A percentile compares a stretch with the other conserved stretches of the same genome.
Evolutionary conservation across 2,329 filamentous ascomycete species (phyloP).

Genomic region (Trichoderma semiorbis): DNA sequence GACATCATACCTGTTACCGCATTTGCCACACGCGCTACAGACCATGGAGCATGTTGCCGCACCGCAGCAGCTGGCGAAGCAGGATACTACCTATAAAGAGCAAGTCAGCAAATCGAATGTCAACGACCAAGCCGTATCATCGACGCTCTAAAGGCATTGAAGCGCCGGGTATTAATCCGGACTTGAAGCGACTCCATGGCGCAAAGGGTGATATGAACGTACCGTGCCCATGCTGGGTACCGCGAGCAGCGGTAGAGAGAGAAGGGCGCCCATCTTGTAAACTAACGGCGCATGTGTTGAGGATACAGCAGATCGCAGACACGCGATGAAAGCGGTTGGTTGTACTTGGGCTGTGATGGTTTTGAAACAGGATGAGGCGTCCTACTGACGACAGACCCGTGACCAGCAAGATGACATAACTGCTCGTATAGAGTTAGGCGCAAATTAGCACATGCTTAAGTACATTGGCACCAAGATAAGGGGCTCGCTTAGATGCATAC

Average conservation of each 20-base stretch:
- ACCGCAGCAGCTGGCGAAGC: conserved; percentile 88
- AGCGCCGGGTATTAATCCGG: not conserved
- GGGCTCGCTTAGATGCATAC: not conserved
- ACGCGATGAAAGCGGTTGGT: not conserved
- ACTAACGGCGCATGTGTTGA: not conserved
- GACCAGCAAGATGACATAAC: conserved; percentile 13
- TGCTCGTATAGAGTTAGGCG: not conserved
- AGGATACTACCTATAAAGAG: conserved; percentile 61
- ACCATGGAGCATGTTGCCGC: conserved; percentile 95
- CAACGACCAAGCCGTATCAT: not conserved
- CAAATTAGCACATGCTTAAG: not conserved
- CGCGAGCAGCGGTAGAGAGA: conserved; percentile 86
- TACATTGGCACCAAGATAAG: not conserved
- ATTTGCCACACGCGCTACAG: conserved; percentile 93
- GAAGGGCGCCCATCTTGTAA: conserved; percentile 74
- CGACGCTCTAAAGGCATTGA: not conserved
- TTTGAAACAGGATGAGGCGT: conserved; percentile 7
- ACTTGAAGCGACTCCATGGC: not conserved
- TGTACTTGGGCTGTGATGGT: not conserved
- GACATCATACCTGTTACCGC: conserved; percentile 74
- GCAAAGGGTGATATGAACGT: conserved; percentile 38
- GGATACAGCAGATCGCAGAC: not conserved
- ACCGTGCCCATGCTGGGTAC: conserved; percentile 84
- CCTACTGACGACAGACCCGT: not conserved
- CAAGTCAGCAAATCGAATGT: not conserved